These are phyloP conservation scores for Aureobasidium mangrovei DNA, from an alignment of 2,329 filamentous ascomycete species.

Conservation along the genomic window DNA sequence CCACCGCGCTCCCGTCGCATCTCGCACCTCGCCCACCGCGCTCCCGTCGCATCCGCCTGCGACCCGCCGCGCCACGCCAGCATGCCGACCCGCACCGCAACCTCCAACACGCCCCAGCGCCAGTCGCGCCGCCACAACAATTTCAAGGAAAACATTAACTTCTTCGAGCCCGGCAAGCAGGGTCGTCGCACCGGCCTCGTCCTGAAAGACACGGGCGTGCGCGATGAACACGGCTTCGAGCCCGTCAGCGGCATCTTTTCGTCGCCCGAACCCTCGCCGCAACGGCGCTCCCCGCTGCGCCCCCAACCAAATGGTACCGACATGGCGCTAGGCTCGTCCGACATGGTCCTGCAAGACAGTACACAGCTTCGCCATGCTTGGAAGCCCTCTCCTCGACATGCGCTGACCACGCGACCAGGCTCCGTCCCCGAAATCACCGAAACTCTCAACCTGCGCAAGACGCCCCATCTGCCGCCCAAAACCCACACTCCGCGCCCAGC, in stretches of 20 bases:
- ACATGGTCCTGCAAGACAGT: slow-evolving; percentile 53
- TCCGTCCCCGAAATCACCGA: slow-evolving; percentile 42
- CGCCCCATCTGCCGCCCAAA: slow-evolving; percentile 40
- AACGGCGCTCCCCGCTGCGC: slow-evolving; percentile 21
- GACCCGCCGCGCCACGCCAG: background rate
- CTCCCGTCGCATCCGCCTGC: slow-evolving; percentile 1
- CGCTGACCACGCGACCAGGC: slow-evolving; percentile 27
- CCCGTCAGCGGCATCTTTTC: slow-evolving; percentile 82
- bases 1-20: slow-evolving; percentile 1
- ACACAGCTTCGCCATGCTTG: slow-evolving; percentile 23
- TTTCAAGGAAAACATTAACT: slow-evolving; percentile 17
- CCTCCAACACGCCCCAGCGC: slow-evolving; percentile 15
- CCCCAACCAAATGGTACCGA: slow-evolving; percentile 22
- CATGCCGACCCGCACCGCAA: slow-evolving; percentile 6
- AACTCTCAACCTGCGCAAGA: slow-evolving; percentile 33
- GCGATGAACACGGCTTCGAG: slow-evolving; percentile 89
- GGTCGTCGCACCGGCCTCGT: slow-evolving; percentile 81
- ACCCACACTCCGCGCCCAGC: slow-evolving; percentile 58
- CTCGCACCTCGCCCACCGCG: background rate
- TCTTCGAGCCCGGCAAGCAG: slow-evolving; percentile 18
- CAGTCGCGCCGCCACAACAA: slow-evolving; percentile 15
- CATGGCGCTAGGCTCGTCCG: slow-evolving; percentile 43
- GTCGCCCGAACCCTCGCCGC: slow-evolving; percentile 62
- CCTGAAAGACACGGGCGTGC: slow-evolving; percentile 65
- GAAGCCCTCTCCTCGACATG: background rate